Evolutionary conservation across 345 rosid genomes (phyloP).

Genomic region (Citrus glauca): DNA sequence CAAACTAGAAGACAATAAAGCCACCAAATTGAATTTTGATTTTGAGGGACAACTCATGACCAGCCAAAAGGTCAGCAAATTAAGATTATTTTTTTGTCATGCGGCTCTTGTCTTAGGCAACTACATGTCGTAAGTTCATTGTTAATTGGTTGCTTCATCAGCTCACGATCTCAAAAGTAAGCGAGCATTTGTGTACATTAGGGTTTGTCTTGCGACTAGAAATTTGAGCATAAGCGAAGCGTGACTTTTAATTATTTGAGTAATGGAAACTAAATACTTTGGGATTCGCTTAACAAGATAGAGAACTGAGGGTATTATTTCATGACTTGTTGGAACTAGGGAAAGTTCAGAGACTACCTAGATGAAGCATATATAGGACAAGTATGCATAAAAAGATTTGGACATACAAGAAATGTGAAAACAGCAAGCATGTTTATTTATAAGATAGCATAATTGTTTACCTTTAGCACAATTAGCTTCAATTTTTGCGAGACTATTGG

Average conservation of each 20-base stretch:
- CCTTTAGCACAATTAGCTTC: background rate
- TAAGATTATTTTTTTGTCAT: slow-evolving; percentile 34
- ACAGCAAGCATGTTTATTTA: background rate
- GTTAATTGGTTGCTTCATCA: background rate
- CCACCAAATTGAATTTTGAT: slow-evolving; percentile 41
- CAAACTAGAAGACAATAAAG: slow-evolving; percentile 49
- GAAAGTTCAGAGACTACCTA: background rate
- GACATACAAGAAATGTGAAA: background rate
- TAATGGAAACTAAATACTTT: background rate
- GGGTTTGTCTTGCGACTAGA: slow-evolving; percentile 11
- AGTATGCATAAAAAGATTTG: background rate
- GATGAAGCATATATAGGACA: background rate
- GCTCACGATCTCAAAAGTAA: slow-evolving; percentile 14
- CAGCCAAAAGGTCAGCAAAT: slow-evolving; percentile 34
- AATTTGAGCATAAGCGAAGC: background rate
- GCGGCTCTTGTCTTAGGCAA: slow-evolving; percentile 30
- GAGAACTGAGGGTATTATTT: background rate
- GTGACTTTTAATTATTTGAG: background rate
- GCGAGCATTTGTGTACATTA: slow-evolving; percentile 7
- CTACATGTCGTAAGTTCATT: background rate
- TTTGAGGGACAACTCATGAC: slow-evolving; percentile 38
- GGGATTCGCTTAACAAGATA: slow-evolving; percentile 8
- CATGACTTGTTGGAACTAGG: background rate
- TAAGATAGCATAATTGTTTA: background rate
- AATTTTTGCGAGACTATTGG: background rate